Evolutionary conservation across 225 moss, liverwort and hornwort genomes (phyloP).

Genomic region (Antitrichia curtipendula): DNA sequence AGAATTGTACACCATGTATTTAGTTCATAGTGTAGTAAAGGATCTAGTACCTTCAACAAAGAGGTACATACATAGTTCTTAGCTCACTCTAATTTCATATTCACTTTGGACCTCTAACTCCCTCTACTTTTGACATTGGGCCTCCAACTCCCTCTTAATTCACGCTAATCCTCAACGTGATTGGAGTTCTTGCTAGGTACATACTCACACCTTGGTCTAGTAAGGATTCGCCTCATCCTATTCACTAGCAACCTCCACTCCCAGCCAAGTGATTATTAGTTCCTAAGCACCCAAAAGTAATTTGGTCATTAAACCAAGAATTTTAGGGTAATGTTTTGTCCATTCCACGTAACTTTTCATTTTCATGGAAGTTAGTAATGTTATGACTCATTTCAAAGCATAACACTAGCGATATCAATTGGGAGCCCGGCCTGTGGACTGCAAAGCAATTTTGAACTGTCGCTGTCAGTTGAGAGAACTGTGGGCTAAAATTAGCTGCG

Average conservation of each 20-base stretch:
- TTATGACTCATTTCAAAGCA: not conserved
- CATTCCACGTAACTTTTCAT: not conserved
- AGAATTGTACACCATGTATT: not conserved
- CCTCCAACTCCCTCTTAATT: not conserved
- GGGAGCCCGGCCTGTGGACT: not conserved
- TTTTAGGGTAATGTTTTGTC: not conserved
- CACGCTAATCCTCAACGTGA: not conserved
- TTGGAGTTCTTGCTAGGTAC: not conserved
- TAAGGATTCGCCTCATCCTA: too few relatives aligned
- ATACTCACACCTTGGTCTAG: not conserved
- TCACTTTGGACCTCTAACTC: accelerated
- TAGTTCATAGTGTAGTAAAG: not conserved
- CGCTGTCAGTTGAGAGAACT: not conserved
- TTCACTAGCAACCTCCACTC: not conserved
- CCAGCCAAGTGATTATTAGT: not conserved
- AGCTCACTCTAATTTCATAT: not conserved
- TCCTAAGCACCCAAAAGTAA: not conserved
- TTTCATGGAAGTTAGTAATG: not conserved
- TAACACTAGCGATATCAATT: not conserved
- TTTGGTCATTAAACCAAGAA: not conserved
- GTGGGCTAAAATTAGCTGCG: not conserved
- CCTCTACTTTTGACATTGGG: not conserved
- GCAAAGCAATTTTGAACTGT: not conserved
- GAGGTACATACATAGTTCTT: not conserved
- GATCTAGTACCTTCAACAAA: not conserved